Evolutionary conservation across 1,284 basidiomycete species (phyloP).

Genomic region (Apiotrichum mycotoxinovorans): DNA sequence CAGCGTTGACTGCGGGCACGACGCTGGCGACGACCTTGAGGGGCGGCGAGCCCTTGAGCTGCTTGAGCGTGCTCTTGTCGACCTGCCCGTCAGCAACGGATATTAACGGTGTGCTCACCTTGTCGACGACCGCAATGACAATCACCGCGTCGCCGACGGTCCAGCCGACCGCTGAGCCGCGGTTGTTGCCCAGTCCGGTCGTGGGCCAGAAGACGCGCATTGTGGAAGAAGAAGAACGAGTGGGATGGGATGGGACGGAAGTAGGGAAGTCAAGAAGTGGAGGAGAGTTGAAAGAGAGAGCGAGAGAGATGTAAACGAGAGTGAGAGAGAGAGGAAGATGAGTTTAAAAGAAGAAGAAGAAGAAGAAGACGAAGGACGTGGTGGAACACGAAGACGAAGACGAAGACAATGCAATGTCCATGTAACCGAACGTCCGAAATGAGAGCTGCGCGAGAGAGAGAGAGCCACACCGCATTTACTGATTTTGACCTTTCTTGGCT

Average conservation of each 20-base stretch:
- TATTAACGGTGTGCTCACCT: neutral
- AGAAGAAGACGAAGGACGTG: neutral
- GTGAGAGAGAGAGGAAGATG: neutral
- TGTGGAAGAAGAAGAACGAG: neutral
- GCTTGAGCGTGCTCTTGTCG: slow-evolving; percentile 2
- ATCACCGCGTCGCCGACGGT: slow-evolving; percentile 18
- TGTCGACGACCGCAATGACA: slow-evolving; percentile 26
- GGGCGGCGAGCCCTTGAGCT: neutral
- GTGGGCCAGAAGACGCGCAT: slow-evolving; percentile 39
- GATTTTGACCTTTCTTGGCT: no score
- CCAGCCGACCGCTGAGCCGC: slow-evolving; percentile 34
- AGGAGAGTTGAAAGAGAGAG: neutral
- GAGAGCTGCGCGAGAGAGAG: no score
- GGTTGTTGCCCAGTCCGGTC: slow-evolving; percentile 2
- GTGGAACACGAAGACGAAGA: no score
- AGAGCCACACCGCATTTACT: no score
- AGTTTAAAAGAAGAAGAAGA: neutral
- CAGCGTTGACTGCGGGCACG: neutral
- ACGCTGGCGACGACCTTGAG: slow-evolving; percentile 1
- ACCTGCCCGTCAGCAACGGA: neutral
- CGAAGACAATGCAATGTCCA: no score
- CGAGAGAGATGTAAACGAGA: neutral
- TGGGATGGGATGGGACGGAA: neutral
- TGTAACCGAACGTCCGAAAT: no score
- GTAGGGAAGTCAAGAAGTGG: no score